Conservation (phyloP, 1,284 basidiomycete species). For the Polyporus tsugae region DNA sequence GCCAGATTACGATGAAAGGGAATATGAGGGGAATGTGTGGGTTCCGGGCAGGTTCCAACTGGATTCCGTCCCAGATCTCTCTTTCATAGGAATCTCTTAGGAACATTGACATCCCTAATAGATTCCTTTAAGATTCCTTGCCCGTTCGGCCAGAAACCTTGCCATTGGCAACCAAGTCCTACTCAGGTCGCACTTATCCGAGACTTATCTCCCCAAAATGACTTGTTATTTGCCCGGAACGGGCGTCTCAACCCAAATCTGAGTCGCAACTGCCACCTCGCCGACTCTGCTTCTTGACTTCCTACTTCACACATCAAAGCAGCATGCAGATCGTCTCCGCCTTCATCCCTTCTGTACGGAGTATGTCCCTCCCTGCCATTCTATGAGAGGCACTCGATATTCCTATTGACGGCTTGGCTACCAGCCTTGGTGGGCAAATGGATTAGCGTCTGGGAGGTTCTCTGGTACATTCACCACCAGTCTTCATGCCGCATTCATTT, state of each 20-base stretch:
- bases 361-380: not conserved
- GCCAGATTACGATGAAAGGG: not conserved
- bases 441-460: no score
- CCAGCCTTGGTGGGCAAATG: no score
- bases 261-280: no score
- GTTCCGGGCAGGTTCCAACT: not conserved
- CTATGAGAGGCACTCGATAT: no score
- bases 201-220: no score
- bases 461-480: no score
- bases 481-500: no score
- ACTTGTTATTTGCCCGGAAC: not conserved
- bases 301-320: not conserved
- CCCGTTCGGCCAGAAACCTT: not conserved
- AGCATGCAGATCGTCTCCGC: not conserved
- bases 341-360: not conserved
- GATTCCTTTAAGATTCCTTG: not conserved
- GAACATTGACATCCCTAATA: not conserved
- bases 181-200: not conserved
- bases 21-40: not conserved
- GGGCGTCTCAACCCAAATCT: constrained; percentile 1
- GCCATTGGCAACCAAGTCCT: no score
- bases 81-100: no score
- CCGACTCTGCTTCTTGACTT: not conserved
- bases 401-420: not conserved
- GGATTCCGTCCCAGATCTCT: not conserved